These are phyloP conservation scores for Elaphomyces granulatus DNA, from an alignment of 495 filamentous ascomycete genomes.

Conservation along the genomic window DNA sequence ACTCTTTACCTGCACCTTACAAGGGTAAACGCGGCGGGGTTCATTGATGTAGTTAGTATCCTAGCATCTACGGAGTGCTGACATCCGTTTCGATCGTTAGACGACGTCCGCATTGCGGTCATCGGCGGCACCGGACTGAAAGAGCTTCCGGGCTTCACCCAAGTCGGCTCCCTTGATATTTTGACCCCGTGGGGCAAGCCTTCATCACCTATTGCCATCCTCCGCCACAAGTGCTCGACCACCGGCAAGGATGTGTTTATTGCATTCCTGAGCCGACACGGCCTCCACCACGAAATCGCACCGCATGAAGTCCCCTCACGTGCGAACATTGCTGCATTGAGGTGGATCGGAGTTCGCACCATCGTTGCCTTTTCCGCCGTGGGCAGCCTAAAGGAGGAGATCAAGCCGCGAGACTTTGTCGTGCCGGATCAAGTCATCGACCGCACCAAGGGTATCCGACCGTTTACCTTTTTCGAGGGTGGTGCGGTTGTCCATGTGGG, in stretches of 20 bases:
- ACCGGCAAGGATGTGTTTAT: slow-evolving; percentile 48
- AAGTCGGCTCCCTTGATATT: slow-evolving; percentile 57
- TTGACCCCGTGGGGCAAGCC: slow-evolving; percentile 84
- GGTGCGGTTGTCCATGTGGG: slow-evolving; percentile 89
- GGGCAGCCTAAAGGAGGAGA: slow-evolving; percentile 78
- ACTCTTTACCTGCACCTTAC: too few species aligned
- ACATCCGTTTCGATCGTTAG: too few species aligned
- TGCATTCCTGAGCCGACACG: slow-evolving; percentile 91
- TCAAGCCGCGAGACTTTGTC: slow-evolving; percentile 91
- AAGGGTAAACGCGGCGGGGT: too few species aligned
- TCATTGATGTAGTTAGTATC: too few species aligned
- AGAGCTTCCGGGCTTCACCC: slow-evolving; percentile 57
- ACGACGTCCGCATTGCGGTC: slow-evolving; percentile 76
- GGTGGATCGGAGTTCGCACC: slow-evolving; percentile 72
- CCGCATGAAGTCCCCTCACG: slow-evolving; percentile 84
- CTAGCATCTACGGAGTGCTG: too few species aligned
- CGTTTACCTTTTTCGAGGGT: slow-evolving; percentile 91
- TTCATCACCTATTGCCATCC: slow-evolving; percentile 80
- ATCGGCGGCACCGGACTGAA: slow-evolving; percentile 91
- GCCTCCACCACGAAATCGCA: slow-evolving; percentile 70
- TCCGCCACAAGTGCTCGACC: slow-evolving; percentile 58
- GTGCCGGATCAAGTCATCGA: slow-evolving; percentile 95
- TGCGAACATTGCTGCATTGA: slow-evolving; percentile 91
- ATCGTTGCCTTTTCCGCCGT: slow-evolving; percentile 94
- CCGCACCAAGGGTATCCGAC: slow-evolving; percentile 83